Base-by-base conservation (phyloP, 352 stramenopile genomes). In the Globisporangium alternatum region DNA sequence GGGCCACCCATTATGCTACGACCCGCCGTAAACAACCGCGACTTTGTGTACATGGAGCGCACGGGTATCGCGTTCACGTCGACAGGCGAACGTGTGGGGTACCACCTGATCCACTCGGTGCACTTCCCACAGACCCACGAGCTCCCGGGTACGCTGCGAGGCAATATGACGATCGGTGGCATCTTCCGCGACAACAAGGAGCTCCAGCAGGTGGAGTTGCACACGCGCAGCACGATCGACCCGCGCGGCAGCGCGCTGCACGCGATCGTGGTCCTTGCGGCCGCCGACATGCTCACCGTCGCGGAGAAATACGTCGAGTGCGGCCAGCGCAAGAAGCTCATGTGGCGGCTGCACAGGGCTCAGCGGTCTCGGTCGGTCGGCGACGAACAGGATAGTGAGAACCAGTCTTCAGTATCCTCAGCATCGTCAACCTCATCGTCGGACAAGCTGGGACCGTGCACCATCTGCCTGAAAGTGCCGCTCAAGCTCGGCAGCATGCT, bases 41-140 rank as follows among this genome's bases (percentile, higher is more conserved):
- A 81, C 68, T 81, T 80, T 62, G 72, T 81, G 10, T 79, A 80
- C 65, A 55, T 80, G 5, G 74, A 81, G 39, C 67, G 66, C 10
- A 80, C 63, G 0, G 72, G 72, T 21, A 74, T 77, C 56, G 62
- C 65, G 39, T 57, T 17, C 33, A 56, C 72, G 7, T 62, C 68
- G 5, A 72, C 54, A 5, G 72, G 72, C 21, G 74, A 81, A 22
- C 63, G 70, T 10, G 60, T 77, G 5, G 74, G 74, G 25, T 80
- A 73, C 31, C 71, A 80, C 21, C 60, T 81, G 7, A 49, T 80
- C n/a, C 74, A 81, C 64, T 81, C 74, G 10, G 66, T 81, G 19
- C 68, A 67, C 3, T 77, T 79, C 21, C 72, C 72, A 2, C 72
- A 77, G 55, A 79, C 67, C 0, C 65, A 69, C 22, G 62, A 71